Evolutionary conservation across 2,329 filamentous ascomycete genomes (phyloP), one percentile per base, ranked within the genome.

Genomic region (Verticillium dahliae): DNA sequence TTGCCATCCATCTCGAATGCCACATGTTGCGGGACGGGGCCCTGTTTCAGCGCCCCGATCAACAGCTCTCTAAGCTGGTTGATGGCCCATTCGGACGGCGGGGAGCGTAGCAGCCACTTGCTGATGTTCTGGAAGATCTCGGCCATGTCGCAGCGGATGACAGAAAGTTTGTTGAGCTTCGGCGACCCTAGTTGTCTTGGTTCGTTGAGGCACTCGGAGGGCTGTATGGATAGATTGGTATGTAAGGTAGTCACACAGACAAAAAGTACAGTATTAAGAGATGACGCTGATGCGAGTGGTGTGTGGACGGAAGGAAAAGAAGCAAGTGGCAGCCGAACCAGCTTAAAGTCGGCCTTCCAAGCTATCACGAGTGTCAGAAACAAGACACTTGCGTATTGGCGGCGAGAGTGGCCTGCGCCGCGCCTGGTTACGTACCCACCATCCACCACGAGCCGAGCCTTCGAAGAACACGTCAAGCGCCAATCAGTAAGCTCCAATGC

Each of bases 1-100:
- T 99, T 99, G 61, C 95, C 95, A 74, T 99, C 95, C 95, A 99
- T 99, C 69, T 97, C 94, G 72, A 99, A 99, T n/a, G 95, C 95
- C 63, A 99, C 86, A 85, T 99, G 95, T 71, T 92, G 88, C 10
- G 95, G 95, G 61, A 99, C 89, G 1, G 92, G 92, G 0, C 95
- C 95, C 76, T 97, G 94, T 71, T 89, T 89, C 60, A 98, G 78
- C 58, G 93, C 90, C 60, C 92, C 91, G 68, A 99, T 95, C 65
- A 98, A 82, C 58, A 97, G 80, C 73, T 96, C 91, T 65, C 92
- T 87, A 22, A 96, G 77, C 69, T 89, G 86, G 63, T 85, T 86
- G 63, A 96, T 81, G n/a, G 84, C 86, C 89, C 91, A 97, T 85
- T 97, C 92, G 68, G 92, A 88, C 1, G 95, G 95, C 14, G 95